phyloP scores from a whole-genome alignment of 176 grass and related monocot genomes.

The maize (Zea mays) region Zm-B73-REFERENCE-NAM-5.0 NC_050099.1:58979001-58979500 shows the following conservation, averaged over 20 bases:
- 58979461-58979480: no score
- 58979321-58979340: neutral
- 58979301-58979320: constrained; percentile 22
- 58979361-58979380: neutral
- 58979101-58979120: constrained; percentile 24
- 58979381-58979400: neutral
- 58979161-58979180: constrained; percentile 13
- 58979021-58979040: constrained; percentile 25
- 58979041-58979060: constrained; percentile 11
- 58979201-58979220: constrained; percentile 29
- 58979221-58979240: constrained; percentile 13
- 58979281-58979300: neutral
- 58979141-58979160: constrained; percentile 18
- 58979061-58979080: constrained; percentile 6
- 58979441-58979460: neutral
- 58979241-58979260: constrained; percentile 5
- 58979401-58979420: constrained; percentile 1
- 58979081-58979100: constrained; percentile 21
- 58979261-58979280: constrained; percentile 22
- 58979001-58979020: constrained; percentile 11
- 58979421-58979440: neutral
- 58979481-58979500: no score
- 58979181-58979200: constrained; percentile 32
- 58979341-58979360: neutral
- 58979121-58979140: constrained; percentile 6